phyloP scores from a whole-genome alignment of 257 asterid genomes.

The Phtheirospermum japonicum region DNA sequence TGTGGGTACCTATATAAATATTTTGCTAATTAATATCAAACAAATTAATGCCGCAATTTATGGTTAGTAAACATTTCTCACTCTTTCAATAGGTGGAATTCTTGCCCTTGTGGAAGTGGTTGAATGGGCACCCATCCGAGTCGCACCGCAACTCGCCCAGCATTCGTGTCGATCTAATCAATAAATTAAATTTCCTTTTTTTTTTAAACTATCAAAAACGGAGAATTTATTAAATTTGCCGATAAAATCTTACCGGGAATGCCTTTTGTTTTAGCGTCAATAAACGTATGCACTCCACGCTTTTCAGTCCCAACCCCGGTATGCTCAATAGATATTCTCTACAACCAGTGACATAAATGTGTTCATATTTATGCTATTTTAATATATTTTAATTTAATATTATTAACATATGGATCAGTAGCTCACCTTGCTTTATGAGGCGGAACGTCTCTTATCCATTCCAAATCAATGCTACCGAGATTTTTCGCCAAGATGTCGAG shows the following conservation, averaged over 20 bases:
- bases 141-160: not conserved
- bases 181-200: no score
- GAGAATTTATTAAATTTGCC: not conserved
- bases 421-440: not conserved
- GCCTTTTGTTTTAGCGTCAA: not conserved
- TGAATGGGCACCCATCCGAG: slow-evolving; percentile 2
- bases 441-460: not conserved
- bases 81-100: not conserved
- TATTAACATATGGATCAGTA: not conserved
- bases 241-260: not conserved
- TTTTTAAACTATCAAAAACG: no score
- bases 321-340: slow-evolving; percentile 6
- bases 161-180: not conserved
- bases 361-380: not conserved
- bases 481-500: not conserved
- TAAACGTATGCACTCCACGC: slow-evolving; percentile 1
- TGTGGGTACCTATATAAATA: not conserved
- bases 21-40: no score
- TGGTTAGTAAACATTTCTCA: not conserved
- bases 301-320: not conserved
- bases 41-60: not conserved
- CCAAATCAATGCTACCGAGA: not conserved
- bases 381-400: no score
- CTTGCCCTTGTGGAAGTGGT: slow-evolving; percentile 8
- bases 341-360: not conserved